Evolutionary conservation across 345 rosid species (phyloP).

Genomic region (Microcos paniculata): DNA sequence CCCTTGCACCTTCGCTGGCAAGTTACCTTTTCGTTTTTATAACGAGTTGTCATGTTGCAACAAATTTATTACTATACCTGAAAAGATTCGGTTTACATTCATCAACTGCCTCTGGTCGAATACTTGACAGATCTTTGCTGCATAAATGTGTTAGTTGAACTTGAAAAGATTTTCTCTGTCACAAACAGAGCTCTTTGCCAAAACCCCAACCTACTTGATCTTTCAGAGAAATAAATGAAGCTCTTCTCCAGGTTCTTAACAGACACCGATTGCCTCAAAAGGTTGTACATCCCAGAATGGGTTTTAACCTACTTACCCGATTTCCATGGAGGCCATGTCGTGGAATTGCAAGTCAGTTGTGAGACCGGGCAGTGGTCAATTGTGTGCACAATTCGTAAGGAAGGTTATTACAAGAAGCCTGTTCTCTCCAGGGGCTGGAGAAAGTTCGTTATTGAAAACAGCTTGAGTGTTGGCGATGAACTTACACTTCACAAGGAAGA

Average conservation of each 20-base stretch:
- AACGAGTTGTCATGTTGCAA: too few species aligned
- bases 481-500: background rate
- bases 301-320: background rate
- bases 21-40: too few species aligned
- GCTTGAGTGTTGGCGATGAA: background rate
- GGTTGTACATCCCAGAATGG: background rate
- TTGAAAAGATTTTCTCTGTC: background rate
- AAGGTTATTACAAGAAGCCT: slow-evolving; percentile 2
- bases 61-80: too few species aligned
- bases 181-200: background rate
- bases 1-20: too few species aligned
- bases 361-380: background rate
- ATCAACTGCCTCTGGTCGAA: too few species aligned
- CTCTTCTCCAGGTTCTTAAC: slow-evolving; percentile 14
- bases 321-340: background rate
- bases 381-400: background rate
- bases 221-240: background rate
- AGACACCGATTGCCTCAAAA: slow-evolving; percentile 1
- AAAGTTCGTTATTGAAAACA: background rate
- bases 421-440: slow-evolving; percentile 10
- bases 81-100: too few species aligned
- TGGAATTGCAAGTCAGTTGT: background rate
- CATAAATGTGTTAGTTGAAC: background rate
- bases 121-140: background rate
- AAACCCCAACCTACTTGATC: background rate